Percentiles rank a stretch among this genome's conserved stretches.
Conservation (phyloP, 73 alveolate species). For the Stentor coeruleus region DNA sequence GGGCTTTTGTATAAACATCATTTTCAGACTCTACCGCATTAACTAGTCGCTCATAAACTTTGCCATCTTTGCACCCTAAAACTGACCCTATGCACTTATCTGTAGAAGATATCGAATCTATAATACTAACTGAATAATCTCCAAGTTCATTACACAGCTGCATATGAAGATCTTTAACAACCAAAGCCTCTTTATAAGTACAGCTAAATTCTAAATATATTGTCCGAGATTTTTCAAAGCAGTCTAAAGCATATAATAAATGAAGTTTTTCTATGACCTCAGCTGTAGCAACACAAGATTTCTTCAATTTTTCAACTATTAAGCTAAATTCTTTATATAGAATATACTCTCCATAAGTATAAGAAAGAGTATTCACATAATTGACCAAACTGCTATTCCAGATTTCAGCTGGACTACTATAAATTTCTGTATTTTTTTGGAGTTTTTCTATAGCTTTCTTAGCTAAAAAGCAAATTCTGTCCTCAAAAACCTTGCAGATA, state of each 20-base stretch:
- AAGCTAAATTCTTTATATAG: neutral
- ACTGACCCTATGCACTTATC: neutral
- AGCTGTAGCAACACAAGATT: neutral
- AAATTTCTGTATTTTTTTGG: too few relatives aligned
- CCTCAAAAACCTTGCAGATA: too few relatives aligned
- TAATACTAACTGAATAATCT: neutral
- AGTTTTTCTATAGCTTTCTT: too few relatives aligned
- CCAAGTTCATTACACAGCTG: neutral
- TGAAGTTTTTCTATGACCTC: neutral
- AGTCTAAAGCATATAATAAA: neutral
- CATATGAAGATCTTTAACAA: neutral
- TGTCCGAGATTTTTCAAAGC: neutral
- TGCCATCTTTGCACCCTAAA: neutral
- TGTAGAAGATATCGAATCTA: neutral
- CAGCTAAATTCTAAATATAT: neutral
- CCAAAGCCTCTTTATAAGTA: neutral
- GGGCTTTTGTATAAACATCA: neutral
- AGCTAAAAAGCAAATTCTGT: too few relatives aligned
- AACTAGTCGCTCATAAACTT: neutral
- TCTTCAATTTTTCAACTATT: neutral
- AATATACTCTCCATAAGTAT: neutral
- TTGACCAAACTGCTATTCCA: too few relatives aligned
- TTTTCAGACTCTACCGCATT: neutral
- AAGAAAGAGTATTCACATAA: too few relatives aligned
- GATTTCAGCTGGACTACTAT: too few relatives aligned